A percentile compares a stretch with the other conserved stretches of the same genome.
These are phyloP conservation scores for Eucalyptus erythrocorys DNA, from an alignment of 345 rosid genomes.

Conservation along the genomic window DNA sequence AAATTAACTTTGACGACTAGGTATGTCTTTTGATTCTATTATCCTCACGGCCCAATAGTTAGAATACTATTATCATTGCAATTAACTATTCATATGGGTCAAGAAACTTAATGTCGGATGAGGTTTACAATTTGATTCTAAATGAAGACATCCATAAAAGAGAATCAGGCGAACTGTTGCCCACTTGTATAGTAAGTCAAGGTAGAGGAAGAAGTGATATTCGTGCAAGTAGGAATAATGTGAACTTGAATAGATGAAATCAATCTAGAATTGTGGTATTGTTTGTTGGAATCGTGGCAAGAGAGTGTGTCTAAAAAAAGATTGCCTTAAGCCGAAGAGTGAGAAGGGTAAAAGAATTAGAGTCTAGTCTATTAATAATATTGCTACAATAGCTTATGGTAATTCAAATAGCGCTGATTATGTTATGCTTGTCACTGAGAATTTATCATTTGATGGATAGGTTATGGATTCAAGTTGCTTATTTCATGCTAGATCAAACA, in stretches of 20 bases:
- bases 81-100: not conserved
- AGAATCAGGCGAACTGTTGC: accelerated
- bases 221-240: accelerated
- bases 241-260: accelerated
- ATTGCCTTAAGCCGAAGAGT: not conserved
- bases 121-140: not conserved
- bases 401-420: accelerated
- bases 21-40: not conserved
- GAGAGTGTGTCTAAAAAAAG: not conserved
- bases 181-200: not conserved
- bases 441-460: not conserved
- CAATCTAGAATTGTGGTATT: not conserved
- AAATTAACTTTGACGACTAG: not conserved
- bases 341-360: not conserved
- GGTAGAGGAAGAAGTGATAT: not conserved
- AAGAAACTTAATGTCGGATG: not conserved
- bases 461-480: not conserved
- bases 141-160: not conserved
- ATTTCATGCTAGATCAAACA: not conserved
- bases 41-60: accelerated
- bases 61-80: not conserved
- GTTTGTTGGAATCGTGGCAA: not conserved
- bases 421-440: accelerated
- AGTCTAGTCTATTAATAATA: not conserved
- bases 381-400: not conserved